Percentiles rank a stretch among this genome's conserved stretches.
phyloP scores from a whole-genome alignment of 805 yeast species.

The Wickerhamomyces chaumierensis region DNA sequence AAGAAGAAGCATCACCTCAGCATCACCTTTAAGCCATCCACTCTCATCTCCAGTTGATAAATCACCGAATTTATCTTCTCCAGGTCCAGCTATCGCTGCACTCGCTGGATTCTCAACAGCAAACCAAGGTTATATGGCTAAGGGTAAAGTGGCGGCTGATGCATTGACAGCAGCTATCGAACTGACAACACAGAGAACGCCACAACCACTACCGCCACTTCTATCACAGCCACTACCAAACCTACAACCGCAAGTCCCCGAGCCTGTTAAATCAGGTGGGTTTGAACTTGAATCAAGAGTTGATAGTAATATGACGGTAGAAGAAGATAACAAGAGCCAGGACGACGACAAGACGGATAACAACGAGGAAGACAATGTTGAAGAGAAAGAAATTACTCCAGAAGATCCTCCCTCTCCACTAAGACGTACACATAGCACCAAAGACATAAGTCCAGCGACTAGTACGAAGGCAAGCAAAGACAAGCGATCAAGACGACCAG shows the following conservation, averaged over 20 bases:
- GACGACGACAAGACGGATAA: neutral
- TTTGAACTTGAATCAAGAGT: neutral
- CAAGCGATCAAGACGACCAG: conserved; percentile 3
- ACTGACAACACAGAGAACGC: too few species aligned
- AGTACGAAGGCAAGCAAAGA: conserved; percentile 1
- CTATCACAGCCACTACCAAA: too few species aligned
- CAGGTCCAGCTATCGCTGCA: conserved; percentile 37
- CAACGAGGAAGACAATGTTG: conserved; percentile 1
- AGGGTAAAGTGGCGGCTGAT: conserved; percentile 71
- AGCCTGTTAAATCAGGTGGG: conserved; percentile 10
- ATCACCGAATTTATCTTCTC: conserved; percentile 21
- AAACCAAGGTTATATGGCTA: conserved; percentile 14
- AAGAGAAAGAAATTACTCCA: conserved; percentile 3
- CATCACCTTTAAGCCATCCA: conserved; percentile 4
- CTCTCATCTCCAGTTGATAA: conserved; percentile 8
- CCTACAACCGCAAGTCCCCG: neutral
- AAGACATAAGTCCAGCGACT: too few species aligned
- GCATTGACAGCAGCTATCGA: conserved; percentile 60
- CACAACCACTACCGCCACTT: too few species aligned
- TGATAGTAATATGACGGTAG: neutral
- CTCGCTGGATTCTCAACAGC: conserved; percentile 17
- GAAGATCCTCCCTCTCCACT: conserved; percentile 1
- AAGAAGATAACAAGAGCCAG: neutral
- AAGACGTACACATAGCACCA: too few species aligned
- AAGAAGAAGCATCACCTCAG: conserved; percentile 2